Percentiles rank a stretch among this genome's conserved stretches.
These are phyloP conservation scores for Paramecium pentaurelia DNA, from an alignment of 73 alveolate species.

Conservation along the genomic window DNA sequence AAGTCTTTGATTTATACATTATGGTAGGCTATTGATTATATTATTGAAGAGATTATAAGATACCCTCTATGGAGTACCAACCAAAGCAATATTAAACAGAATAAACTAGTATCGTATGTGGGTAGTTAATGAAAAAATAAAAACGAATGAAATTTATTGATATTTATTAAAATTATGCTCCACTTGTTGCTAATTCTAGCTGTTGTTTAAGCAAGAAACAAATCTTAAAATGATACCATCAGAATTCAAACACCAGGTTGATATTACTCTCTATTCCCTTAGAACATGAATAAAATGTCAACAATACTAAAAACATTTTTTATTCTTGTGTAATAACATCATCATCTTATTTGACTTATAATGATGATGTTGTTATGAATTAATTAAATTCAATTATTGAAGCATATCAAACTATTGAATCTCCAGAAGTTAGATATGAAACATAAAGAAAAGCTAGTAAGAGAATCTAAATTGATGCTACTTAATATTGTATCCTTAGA, in stretches of 20 bases:
- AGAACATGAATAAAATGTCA: neutral
- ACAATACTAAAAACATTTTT: slow-evolving; percentile 17
- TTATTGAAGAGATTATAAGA: neutral
- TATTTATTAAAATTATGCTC: neutral
- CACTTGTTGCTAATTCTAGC: slow-evolving; percentile 5
- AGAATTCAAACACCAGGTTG: slow-evolving; percentile 3
- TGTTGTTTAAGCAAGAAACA: neutral
- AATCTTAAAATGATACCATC: neutral
- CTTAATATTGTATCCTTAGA: neutral
- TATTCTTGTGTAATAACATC: slow-evolving; percentile 11
- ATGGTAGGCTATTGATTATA: neutral
- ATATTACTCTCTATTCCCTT: neutral
- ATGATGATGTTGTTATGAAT: neutral
- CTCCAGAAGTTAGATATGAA: neutral
- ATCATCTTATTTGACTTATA: neutral
- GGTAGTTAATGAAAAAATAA: neutral
- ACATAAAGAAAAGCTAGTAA: neutral
- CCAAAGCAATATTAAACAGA: slow-evolving; percentile 9
- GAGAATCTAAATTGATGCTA: slow-evolving; percentile 14
- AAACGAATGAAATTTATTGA: neutral
- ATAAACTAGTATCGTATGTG: neutral
- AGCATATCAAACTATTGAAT: neutral
- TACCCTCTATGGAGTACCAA: neutral
- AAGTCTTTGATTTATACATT: slow-evolving; percentile 24
- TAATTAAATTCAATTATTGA: neutral